Evolutionary conservation across 305 asterid genomes (phyloP).

Genomic region (Fraxinus floribunda): DNA sequence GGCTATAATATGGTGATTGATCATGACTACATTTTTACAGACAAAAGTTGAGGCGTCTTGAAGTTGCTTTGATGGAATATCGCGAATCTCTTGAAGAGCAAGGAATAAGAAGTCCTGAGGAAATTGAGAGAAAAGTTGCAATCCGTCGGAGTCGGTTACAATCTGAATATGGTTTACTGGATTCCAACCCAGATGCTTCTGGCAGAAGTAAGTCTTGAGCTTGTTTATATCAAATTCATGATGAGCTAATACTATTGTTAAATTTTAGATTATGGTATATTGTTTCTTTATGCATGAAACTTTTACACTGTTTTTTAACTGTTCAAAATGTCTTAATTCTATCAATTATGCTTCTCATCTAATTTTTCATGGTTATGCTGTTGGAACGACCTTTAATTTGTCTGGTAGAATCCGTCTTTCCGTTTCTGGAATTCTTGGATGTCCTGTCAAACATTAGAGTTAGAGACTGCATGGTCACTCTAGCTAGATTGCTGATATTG

Average conservation of each 20-base stretch:
- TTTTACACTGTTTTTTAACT: not conserved
- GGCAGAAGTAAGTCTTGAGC: slow-evolving; percentile 54
- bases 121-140: slow-evolving; percentile 79
- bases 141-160: slow-evolving; percentile 56
- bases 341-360: not conserved
- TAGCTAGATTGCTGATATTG: not conserved
- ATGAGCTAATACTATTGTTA: not conserved
- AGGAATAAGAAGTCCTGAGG: slow-evolving; percentile 58
- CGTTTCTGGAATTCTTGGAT: not conserved
- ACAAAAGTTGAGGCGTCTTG: slow-evolving; percentile 80
- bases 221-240: not conserved
- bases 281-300: not conserved
- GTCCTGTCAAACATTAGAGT: not conserved
- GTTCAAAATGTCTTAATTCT: not conserved
- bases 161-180: slow-evolving; percentile 66
- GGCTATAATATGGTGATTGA: slow-evolving; percentile 17
- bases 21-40: slow-evolving; percentile 38
- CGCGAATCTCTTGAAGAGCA: slow-evolving; percentile 91
- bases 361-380: not conserved
- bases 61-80: slow-evolving; percentile 83
- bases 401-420: not conserved
- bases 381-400: not conserved
- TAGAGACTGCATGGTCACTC: not conserved
- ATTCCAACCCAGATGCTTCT: slow-evolving; percentile 51
- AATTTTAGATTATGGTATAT: not conserved